Conservation (phyloP, 495 filamentous ascomycete genomes). For the Tetracladium marchalianum region DNA sequence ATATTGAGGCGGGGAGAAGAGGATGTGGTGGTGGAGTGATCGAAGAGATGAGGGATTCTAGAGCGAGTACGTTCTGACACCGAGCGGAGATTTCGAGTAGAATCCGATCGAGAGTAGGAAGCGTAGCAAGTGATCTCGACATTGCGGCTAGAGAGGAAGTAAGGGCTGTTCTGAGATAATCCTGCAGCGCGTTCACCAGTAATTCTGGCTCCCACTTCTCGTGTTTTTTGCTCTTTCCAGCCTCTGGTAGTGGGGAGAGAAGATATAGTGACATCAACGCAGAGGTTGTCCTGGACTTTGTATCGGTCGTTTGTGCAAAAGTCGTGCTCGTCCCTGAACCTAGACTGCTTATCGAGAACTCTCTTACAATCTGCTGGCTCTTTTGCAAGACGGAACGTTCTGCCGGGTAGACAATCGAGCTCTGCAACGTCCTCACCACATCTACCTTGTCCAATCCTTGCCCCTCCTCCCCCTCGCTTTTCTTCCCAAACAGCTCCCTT, state of each 20-base stretch:
- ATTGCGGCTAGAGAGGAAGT: conserved; percentile 65
- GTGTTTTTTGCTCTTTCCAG: conserved; percentile 21
- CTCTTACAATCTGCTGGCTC: conserved; percentile 70
- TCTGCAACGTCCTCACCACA: conserved; percentile 55
- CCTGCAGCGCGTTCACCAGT: conserved; percentile 67
- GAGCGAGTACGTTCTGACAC: conserved; percentile 81
- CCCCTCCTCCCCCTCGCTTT: conserved; percentile 58
- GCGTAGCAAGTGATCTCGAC: conserved; percentile 59
- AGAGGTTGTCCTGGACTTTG: conserved; percentile 59
- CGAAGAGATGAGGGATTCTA: conserved; percentile 67
- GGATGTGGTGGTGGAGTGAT: conserved; percentile 58
- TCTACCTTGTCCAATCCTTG: conserved; percentile 63
- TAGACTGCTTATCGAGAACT: conserved; percentile 64
- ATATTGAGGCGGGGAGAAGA: conserved; percentile 31
- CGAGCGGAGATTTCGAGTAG: conserved; percentile 71
- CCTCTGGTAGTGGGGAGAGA: conserved; percentile 51
- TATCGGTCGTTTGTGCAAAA: conserved; percentile 74
- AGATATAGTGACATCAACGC: conserved; percentile 73
- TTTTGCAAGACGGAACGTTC: conserved; percentile 57
- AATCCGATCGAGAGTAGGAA: conserved; percentile 75
- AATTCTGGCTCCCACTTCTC: conserved; percentile 55
- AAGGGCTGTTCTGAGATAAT: conserved; percentile 65
- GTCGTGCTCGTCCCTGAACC: conserved; percentile 33
- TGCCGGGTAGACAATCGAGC: conserved; percentile 54
- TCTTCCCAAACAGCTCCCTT: conserved; percentile 58